Conservation (phyloP, 441 rosid species). For the Arabidopsis lyrata region DNA sequence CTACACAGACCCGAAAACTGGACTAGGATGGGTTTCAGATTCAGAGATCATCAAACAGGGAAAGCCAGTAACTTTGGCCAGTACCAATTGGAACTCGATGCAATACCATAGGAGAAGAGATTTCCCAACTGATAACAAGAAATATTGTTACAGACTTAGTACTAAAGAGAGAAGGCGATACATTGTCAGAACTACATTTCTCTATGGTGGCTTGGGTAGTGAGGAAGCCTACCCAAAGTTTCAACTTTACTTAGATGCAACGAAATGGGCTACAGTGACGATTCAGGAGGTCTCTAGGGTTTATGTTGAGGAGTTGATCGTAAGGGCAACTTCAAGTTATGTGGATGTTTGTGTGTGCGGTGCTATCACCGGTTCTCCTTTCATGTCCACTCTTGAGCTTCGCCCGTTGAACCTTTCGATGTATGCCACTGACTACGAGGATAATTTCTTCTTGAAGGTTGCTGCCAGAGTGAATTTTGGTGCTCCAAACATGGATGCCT, state of each 20-base stretch:
- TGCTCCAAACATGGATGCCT: conserved; percentile 62
- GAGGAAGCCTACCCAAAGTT: conserved; percentile 85
- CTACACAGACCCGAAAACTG: conserved; percentile 71
- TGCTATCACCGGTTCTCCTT: conserved; percentile 89
- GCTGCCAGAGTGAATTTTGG: conserved; percentile 97
- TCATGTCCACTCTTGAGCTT: conserved; percentile 89
- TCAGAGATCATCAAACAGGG: conserved; percentile 61
- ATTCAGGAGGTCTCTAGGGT: conserved; percentile 72
- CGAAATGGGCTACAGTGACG: conserved; percentile 87
- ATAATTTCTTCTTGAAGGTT: conserved; percentile 76
- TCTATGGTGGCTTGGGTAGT: conserved; percentile 61
- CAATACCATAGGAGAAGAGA: conserved; percentile 74
- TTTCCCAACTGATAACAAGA: conserved; percentile 76
- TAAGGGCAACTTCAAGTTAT: conserved; percentile 79
- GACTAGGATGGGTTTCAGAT: conserved; percentile 87
- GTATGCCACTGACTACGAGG: conserved; percentile 91
- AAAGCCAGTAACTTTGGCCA: conserved; percentile 49
- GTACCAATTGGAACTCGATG: conserved; percentile 50
- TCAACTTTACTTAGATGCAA: conserved; percentile 82
- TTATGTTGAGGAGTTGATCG: conserved; percentile 78
- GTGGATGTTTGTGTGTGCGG: conserved; percentile 88
- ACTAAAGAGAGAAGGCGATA: conserved; percentile 86
- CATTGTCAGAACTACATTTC: conserved; percentile 86
- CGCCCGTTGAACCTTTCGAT: conserved; percentile 86
- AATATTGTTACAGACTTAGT: conserved; percentile 76